Evolutionary conservation across 129 eudicot species (phyloP).

Genomic region (Saposhnikovia divaricata): DNA sequence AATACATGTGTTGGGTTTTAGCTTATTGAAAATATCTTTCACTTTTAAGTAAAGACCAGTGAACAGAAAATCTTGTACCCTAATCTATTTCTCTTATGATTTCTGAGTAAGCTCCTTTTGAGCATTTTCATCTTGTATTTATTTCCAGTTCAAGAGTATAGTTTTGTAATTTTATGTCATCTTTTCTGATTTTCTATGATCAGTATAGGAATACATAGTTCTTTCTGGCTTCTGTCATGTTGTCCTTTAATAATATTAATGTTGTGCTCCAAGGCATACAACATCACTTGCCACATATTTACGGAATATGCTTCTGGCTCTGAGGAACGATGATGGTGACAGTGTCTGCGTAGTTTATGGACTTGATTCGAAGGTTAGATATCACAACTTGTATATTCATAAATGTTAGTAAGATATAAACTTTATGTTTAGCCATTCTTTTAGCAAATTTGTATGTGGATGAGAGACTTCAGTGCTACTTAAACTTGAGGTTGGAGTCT

Average conservation of each 20-base stretch:
- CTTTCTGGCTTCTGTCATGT: neutral
- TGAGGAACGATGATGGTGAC: conserved; percentile 74
- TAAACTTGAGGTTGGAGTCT: neutral
- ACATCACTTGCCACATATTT: conserved; percentile 61
- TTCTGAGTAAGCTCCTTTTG: neutral
- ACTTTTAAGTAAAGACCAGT: neutral
- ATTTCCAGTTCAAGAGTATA: neutral
- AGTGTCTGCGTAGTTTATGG: conserved; percentile 66
- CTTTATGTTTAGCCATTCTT: neutral
- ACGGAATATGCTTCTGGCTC: conserved; percentile 49
- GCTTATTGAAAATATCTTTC: neutral
- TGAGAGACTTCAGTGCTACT: neutral
- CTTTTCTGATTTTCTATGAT: neutral
- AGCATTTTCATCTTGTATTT: neutral
- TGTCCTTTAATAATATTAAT: conserved; percentile 2
- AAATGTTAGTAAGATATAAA: neutral
- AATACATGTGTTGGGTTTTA: neutral
- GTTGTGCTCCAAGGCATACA: conserved; percentile 48
- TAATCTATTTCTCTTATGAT: neutral
- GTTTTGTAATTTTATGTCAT: neutral
- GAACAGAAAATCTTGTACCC: neutral
- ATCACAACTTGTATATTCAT: neutral
- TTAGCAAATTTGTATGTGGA: neutral
- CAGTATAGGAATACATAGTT: neutral
- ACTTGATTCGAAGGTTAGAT: conserved; percentile 38